Evolutionary conservation across 1,284 basidiomycete species (phyloP).

Genomic region (Cutaneotrichosporon cavernicola): DNA sequence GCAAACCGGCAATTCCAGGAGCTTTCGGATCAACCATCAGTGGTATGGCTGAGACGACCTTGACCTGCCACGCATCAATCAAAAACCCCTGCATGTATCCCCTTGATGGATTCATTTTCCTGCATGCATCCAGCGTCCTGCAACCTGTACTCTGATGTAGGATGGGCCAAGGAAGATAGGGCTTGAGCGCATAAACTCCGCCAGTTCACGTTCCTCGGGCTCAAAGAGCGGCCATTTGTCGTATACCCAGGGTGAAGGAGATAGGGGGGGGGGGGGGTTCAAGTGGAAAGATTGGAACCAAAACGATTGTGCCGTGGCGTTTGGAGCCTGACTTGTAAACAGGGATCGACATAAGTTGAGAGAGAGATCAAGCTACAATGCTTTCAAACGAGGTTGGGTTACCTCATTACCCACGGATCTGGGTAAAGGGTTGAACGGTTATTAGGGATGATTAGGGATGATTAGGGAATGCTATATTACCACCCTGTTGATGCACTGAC

Average conservation of each 20-base stretch:
- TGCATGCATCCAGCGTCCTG: too few species aligned
- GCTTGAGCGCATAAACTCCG: constrained; percentile 1
- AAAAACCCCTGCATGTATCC: not conserved
- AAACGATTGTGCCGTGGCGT: not conserved
- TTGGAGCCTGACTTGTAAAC: too few species aligned
- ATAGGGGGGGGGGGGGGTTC: too few species aligned
- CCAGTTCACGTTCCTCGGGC: not conserved
- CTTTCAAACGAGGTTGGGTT: too few species aligned
- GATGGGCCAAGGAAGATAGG: too few species aligned
- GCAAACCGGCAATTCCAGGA: too few species aligned
- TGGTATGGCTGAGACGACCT: not conserved
- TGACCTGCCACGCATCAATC: not conserved
- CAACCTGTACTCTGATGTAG: too few species aligned
- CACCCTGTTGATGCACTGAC: not conserved
- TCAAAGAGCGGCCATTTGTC: not conserved
- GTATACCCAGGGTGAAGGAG: too few species aligned
- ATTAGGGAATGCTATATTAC: not conserved
- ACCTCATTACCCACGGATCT: not conserved
- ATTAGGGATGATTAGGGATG: not conserved
- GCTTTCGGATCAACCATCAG: too few species aligned
- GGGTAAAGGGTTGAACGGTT: not conserved
- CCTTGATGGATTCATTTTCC: not conserved
- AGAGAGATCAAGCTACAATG: too few species aligned
- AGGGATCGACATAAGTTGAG: too few species aligned
- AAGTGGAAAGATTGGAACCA: constrained; percentile 1